Conservation (phyloP, 352 stramenopile species). For the Globisporangium splendens region DNA sequence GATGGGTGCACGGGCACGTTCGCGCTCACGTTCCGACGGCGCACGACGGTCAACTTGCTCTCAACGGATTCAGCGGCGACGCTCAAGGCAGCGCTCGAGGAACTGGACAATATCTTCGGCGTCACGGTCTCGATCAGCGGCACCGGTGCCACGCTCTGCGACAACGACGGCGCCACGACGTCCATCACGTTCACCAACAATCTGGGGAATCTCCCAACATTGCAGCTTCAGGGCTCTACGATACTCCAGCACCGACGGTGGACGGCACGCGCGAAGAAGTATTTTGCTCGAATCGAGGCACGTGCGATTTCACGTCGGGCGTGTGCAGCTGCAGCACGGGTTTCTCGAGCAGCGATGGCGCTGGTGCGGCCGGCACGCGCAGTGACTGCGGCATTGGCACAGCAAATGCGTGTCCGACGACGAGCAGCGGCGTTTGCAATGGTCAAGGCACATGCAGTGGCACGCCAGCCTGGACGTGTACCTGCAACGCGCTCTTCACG, state of each 20-base stretch:
- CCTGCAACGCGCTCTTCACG: constrained; percentile 55
- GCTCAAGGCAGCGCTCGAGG: constrained; percentile 51
- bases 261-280: constrained; percentile 47
- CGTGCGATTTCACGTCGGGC: constrained; percentile 54
- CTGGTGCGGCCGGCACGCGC: constrained; percentile 23
- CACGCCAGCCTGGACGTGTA: constrained; percentile 45
- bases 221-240: constrained; percentile 35
- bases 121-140: constrained; percentile 31
- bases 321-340: constrained; percentile 65
- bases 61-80: constrained; percentile 27
- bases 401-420: constrained; percentile 33
- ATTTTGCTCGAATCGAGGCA: constrained; percentile 85
- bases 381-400: constrained; percentile 48
- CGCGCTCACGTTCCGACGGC: constrained; percentile 58
- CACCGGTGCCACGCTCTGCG: constrained; percentile 28
- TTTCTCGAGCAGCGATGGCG: constrained; percentile 61
- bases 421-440: constrained; percentile 34
- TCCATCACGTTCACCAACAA: constrained; percentile 76
- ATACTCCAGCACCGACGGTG: constrained; percentile 8
- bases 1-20: constrained; percentile 52
- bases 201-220: constrained; percentile 41
- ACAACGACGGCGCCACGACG: constrained; percentile 28
- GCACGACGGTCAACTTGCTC: constrained; percentile 50
- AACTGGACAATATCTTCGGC: constrained; percentile 50
- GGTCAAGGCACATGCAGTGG: constrained; percentile 40